Evolutionary conservation across 257 asterid species (phyloP), one percentile per base, ranked within the genome.

Genomic region (Ophiorrhiza pumila): DNA sequence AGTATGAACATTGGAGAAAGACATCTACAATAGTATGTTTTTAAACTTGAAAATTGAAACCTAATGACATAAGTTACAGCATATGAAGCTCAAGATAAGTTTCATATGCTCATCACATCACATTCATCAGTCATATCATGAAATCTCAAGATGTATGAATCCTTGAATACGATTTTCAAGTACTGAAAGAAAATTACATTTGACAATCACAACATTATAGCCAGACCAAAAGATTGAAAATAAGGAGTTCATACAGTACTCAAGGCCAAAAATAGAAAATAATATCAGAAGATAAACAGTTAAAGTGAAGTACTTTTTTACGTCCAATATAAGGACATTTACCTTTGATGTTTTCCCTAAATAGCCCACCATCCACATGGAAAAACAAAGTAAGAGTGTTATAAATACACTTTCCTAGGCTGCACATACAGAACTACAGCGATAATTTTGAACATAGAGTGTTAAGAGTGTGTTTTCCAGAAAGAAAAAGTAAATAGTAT

Each of bases 271-370:
- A 10, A n/a, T n/a, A 50, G 34, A 55, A 41, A 68, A 27, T 15
- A 10, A 31, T 7, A 4, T 22, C 15, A 53, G 59, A 53, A 53
- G 59, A 53, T 14, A n/a, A n/a, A 53, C 7, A 12, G 8, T 4
- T 52, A 7, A n/a, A n/a, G 2, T 12, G 14, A 22, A 52, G 25
- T 22, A 52, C 22, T 14, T 69, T 69, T 12, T 7, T 31, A n/a
- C 2, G 20, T 37, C 7, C 49, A 12, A 45, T 12, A 43, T 65
- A 58, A 77, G 55, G 39, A 5, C 66, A 57, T 73, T 66, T 80
- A 89, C 96, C 86, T 85, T 89, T 23, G 90, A 77, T 64, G 90
- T 85, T 89, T 86, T 89, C 76, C 95, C 93, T 87, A 84, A 79
- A 80, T 60, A 63, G 71, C 74, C 80, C 84, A 77, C 63, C 76